Percentiles rank a stretch among this genome's conserved stretches.
phyloP scores from a whole-genome alignment of 2,329 filamentous ascomycete species.

The Ceratocystis ficicola region DNA sequence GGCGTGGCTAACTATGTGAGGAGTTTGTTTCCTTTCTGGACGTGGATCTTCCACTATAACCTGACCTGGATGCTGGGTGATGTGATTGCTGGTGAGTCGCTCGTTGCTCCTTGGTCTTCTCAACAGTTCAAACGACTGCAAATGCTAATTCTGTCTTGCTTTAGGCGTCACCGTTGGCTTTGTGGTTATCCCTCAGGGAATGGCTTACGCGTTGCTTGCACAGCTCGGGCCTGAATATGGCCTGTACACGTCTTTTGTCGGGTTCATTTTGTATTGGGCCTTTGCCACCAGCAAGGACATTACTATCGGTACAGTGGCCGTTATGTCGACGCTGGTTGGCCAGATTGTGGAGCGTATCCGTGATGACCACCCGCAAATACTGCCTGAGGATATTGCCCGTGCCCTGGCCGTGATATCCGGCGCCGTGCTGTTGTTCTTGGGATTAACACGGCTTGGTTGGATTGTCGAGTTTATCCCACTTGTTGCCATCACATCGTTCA shows the following conservation, averaged over 20 bases:
- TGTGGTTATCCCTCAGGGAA: constrained; percentile 42
- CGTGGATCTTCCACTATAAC: constrained; percentile 42
- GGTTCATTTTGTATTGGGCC: constrained; percentile 89
- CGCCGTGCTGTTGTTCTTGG: constrained; percentile 38
- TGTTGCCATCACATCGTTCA: constrained; percentile 42
- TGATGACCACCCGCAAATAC: constrained; percentile 31
- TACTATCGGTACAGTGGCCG: constrained; percentile 63
- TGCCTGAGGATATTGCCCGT: constrained; percentile 36
- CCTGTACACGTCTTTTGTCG: constrained; percentile 78
- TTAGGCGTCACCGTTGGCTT: constrained; percentile 65
- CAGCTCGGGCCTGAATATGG: constrained; percentile 39
- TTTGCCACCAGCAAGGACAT: constrained; percentile 98
- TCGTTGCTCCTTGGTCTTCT: not conserved
- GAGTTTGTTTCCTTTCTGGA: constrained; percentile 38
- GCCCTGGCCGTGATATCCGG: constrained; percentile 39
- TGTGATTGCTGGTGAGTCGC: constrained; percentile 48
- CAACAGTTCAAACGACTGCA: not conserved
- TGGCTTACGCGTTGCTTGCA: constrained; percentile 42
- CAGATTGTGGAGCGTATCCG: constrained; percentile 35
- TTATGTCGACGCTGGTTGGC: constrained; percentile 43
- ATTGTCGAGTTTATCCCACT: constrained; percentile 44
- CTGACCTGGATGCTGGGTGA: constrained; percentile 37
- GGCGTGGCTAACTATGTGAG: constrained; percentile 28
- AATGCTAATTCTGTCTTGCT: constrained; percentile 4
- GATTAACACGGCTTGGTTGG: constrained; percentile 41